phyloP scores from a whole-genome alignment of 495 filamentous ascomycete species.

The Talaromyces wortmannii region DNA sequence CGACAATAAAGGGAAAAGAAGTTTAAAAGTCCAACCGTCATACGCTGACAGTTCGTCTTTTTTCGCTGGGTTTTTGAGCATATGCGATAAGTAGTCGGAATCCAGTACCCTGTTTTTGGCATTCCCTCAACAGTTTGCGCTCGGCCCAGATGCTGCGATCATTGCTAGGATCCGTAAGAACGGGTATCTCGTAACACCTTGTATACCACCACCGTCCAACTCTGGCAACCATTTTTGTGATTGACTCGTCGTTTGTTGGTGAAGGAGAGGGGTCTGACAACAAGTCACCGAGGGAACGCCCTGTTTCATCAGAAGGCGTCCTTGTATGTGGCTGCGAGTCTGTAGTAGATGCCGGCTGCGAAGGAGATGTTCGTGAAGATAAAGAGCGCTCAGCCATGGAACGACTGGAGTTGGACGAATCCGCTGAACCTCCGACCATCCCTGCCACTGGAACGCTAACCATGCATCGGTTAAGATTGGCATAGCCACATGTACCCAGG shows the following conservation, averaged over 20 bases:
- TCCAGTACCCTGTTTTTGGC: conserved; percentile 75
- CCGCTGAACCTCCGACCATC: conserved; percentile 41
- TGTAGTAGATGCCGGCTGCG: conserved; percentile 18
- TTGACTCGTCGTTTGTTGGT: conserved; percentile 63
- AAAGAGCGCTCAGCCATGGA: conserved; percentile 12
- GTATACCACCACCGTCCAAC: conserved; percentile 97
- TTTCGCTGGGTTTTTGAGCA: conserved; percentile 69
- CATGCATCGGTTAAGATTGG: conserved; percentile 77
- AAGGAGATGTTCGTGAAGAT: conserved; percentile 20
- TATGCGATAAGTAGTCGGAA: conserved; percentile 89
- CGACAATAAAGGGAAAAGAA: background rate
- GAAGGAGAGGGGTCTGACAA: conserved; percentile 52
- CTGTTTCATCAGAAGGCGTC: conserved; percentile 36
- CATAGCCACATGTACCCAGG: conserved; percentile 73
- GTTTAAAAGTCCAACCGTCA: conserved; percentile 8
- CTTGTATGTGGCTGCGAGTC: conserved; percentile 18
- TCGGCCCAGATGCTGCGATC: conserved; percentile 75
- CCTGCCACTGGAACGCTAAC: conserved; percentile 87
- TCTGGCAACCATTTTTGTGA: conserved; percentile 83
- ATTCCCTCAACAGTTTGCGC: conserved; percentile 69
- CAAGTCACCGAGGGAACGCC: conserved; percentile 61
- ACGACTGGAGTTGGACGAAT: conserved; percentile 25
- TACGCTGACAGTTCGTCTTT: conserved; percentile 53
- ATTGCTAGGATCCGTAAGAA: conserved; percentile 44
- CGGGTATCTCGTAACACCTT: conserved; percentile 75